A percentile compares a stretch with the other conserved stretches of the same genome.
Evolutionary conservation across 306 rosid species (phyloP).

Genomic region (Trifolium repens): DNA sequence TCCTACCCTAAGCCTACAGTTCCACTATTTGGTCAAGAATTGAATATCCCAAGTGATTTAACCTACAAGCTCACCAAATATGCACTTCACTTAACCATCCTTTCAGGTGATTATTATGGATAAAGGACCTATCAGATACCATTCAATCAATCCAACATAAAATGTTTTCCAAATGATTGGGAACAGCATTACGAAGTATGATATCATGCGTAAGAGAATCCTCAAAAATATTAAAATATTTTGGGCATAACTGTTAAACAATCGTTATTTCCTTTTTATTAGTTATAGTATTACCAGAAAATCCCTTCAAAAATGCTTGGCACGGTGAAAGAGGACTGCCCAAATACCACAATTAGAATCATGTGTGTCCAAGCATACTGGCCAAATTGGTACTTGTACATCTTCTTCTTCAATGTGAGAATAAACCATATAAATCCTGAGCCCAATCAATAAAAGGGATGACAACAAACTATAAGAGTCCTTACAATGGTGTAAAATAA

Average conservation of each 20-base stretch:
- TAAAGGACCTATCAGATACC: conserved; percentile 28
- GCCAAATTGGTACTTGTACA: conserved; percentile 99
- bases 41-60: background rate
- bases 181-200: conserved; percentile 15
- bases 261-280: conserved; percentile 34
- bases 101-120: conserved; percentile 15
- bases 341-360: conserved; percentile 94
- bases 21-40: conserved; percentile 35
- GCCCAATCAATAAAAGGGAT: conserved; percentile 45
- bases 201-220: conserved; percentile 23
- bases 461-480: conserved; percentile 39
- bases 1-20: conserved; percentile 30
- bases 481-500: conserved; percentile 22
- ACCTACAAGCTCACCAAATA: conserved; percentile 30
- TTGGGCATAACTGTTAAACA: conserved; percentile 21
- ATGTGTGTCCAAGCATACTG: conserved; percentile 99
- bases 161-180: conserved; percentile 3
- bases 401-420: conserved; percentile 92
- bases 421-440: conserved; percentile 99
- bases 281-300: conserved; percentile 63
- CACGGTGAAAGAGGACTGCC: conserved; percentile 94
- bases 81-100: conserved; percentile 9
- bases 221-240: conserved; percentile 5
- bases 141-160: background rate
- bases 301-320: conserved; percentile 99